Percentiles rank a stretch among this genome's conserved stretches.
Conservation (phyloP, 2,329 filamentous ascomycete genomes). For the Diplocarpon rosae region DNA sequence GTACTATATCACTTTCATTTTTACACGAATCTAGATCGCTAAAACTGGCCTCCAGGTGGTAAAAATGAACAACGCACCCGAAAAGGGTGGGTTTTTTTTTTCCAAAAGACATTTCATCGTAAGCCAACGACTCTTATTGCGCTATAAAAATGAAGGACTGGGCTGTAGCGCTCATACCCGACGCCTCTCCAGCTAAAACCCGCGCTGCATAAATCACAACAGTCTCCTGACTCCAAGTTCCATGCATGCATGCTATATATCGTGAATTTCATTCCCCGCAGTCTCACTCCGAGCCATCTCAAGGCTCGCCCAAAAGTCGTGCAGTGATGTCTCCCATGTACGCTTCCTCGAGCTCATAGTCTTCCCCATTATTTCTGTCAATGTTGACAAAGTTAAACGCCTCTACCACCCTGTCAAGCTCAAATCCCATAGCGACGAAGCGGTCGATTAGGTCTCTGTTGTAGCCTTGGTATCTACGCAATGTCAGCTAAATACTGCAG, state of each 20-base stretch:
- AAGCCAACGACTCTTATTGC: no score
- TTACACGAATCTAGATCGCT: no score
- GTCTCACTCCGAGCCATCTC: slow-evolving; percentile 1
- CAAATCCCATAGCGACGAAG: slow-evolving; percentile 87
- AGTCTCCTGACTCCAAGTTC: background rate
- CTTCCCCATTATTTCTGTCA: slow-evolving; percentile 3
- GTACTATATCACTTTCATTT: no score
- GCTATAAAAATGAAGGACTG: no score
- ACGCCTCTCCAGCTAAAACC: no score
- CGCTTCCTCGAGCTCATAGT: slow-evolving; percentile 64
- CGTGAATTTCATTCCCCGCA: no score
- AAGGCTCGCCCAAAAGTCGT: slow-evolving; percentile 66
- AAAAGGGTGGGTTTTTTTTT: no score
- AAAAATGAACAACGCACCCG: no score
- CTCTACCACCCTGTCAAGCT: slow-evolving; percentile 73
- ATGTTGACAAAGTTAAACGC: slow-evolving; percentile 64
- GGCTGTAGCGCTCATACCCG: no score
- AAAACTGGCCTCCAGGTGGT: no score
- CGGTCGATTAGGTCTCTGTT: slow-evolving; percentile 72
- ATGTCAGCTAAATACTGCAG: slow-evolving; percentile 8
- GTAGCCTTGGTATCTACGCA: slow-evolving; percentile 75
- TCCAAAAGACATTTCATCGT: no score
- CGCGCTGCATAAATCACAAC: background rate
- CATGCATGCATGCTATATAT: background rate
- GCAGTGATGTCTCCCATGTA: slow-evolving; percentile 88